Conservation (phyloP, 371 early-diverging fungal genomes). For the Mucor lusitanicus region DNA sequence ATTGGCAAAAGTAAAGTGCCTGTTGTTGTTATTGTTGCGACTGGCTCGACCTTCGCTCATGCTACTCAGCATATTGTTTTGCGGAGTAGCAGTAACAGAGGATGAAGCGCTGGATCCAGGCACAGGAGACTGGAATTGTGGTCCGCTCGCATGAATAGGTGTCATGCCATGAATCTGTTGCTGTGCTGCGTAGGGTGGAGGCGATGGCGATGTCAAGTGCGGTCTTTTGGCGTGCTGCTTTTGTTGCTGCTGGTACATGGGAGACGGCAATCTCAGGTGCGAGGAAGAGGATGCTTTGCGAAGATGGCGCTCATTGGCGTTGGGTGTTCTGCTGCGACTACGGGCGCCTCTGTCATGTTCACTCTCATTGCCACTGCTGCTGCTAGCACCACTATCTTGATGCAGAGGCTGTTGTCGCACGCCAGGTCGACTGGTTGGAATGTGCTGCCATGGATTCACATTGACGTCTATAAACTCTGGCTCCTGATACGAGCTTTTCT, state of each 20-base stretch:
- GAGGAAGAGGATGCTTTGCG: not conserved
- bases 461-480: slow-evolving; percentile 6
- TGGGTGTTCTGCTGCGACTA: not conserved
- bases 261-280: not conserved
- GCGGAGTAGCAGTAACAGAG: slow-evolving; percentile 41
- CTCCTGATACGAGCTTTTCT: not conserved
- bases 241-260: not conserved
- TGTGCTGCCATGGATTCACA: slow-evolving; percentile 20
- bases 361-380: not conserved
- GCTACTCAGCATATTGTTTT: not conserved
- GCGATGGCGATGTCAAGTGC: not conserved
- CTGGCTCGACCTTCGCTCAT: not conserved
- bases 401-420: not conserved
- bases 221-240: not conserved
- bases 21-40: not conserved
- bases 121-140: slow-evolving; percentile 1
- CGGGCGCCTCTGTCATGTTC: not conserved
- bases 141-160: not conserved
- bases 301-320: not conserved
- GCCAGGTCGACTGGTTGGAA: not conserved
- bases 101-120: slow-evolving; percentile 26
- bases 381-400: not conserved
- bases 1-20: not conserved
- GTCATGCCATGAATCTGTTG: slow-evolving; percentile 1
- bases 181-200: not conserved